Percentiles rank a stretch among this genome's conserved stretches.
These are phyloP conservation scores for Sporisorium iseilematis-ciliati DNA, from an alignment of 1,284 basidiomycete genomes.

Conservation along the genomic window DNA sequence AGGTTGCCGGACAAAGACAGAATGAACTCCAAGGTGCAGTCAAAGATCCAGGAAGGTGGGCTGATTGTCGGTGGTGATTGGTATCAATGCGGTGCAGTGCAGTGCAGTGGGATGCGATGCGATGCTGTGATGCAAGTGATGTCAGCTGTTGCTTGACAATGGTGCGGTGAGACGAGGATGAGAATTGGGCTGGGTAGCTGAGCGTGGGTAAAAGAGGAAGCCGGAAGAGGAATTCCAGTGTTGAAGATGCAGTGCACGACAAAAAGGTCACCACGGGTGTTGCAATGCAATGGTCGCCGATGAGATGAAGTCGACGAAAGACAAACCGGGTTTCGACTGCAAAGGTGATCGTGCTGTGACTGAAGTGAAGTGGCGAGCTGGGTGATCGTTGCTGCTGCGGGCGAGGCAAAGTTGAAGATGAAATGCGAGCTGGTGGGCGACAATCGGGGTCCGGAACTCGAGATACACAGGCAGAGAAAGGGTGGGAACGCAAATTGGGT, in stretches of 20 bases:
- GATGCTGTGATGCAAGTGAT: conserved; percentile 8
- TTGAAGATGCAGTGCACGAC: background rate
- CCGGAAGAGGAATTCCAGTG: conserved; percentile 7
- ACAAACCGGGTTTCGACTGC: background rate
- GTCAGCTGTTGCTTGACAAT: conserved; percentile 6
- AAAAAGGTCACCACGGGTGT: conserved; percentile 11
- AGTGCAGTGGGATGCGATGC: background rate
- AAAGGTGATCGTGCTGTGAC: conserved; percentile 10
- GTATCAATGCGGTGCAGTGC: background rate
- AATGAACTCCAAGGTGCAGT: conserved; percentile 1
- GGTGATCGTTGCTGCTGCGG: background rate
- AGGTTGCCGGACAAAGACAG: background rate
- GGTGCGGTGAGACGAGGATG: background rate
- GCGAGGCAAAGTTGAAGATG: conserved; percentile 3
- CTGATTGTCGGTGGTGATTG: conserved; percentile 10
- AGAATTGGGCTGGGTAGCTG: background rate
- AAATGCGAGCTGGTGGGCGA: conserved; percentile 11
- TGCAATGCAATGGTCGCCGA: conserved; percentile 10
- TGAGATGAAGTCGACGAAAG: conserved; percentile 12
- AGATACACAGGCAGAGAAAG: background rate
- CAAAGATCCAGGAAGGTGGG: conserved; percentile 7
- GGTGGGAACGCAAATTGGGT: background rate
- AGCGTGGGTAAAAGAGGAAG: conserved; percentile 20
- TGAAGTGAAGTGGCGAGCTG: background rate
- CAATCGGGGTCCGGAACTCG: conserved; percentile 15